phyloP scores from a whole-genome alignment of 495 filamentous ascomycete genomes.

The Neurospora hispaniola region DNA sequence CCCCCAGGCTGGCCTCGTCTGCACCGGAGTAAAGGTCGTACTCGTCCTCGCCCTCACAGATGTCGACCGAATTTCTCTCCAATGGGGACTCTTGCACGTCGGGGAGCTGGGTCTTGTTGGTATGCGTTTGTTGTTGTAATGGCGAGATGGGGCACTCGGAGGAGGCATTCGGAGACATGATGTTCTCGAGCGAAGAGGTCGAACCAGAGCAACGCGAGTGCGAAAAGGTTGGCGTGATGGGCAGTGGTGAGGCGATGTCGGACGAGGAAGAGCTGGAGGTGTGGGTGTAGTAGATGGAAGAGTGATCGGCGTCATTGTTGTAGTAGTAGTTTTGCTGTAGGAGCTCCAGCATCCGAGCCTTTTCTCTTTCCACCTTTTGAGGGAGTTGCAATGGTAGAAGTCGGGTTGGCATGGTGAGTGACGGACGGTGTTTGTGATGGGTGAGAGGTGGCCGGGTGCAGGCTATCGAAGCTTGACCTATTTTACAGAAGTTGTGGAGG shows the following conservation, averaged over 20 bases:
- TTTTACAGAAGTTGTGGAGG: neutral
- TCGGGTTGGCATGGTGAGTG: constrained; percentile 35
- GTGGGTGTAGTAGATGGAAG: constrained; percentile 21
- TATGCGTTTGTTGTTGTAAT: constrained; percentile 26
- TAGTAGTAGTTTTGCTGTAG: constrained; percentile 10
- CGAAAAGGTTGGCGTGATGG: constrained; percentile 52
- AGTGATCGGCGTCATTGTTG: constrained; percentile 12
- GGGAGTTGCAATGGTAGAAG: constrained; percentile 41
- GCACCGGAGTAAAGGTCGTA: constrained; percentile 13
- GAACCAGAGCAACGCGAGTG: constrained; percentile 46
- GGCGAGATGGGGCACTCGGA: constrained; percentile 37
- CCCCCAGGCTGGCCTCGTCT: neutral
- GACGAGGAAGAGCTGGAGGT: constrained; percentile 41
- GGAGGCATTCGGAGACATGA: constrained; percentile 17
- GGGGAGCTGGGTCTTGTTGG: constrained; percentile 36
- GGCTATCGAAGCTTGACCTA: neutral
- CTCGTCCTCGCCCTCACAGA: constrained; percentile 31
- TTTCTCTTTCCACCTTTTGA: constrained; percentile 38
- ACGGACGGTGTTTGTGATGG: neutral
- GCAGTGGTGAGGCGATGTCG: constrained; percentile 48
- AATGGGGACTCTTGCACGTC: constrained; percentile 46
- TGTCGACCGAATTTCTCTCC: constrained; percentile 46
- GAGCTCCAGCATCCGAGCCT: constrained; percentile 29
- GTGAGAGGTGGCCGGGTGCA: neutral
- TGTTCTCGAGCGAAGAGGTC: constrained; percentile 38